These are phyloP conservation scores for Yamagishiella unicocca DNA, from an alignment of 139 green algal genomes.

Conservation along the genomic window DNA sequence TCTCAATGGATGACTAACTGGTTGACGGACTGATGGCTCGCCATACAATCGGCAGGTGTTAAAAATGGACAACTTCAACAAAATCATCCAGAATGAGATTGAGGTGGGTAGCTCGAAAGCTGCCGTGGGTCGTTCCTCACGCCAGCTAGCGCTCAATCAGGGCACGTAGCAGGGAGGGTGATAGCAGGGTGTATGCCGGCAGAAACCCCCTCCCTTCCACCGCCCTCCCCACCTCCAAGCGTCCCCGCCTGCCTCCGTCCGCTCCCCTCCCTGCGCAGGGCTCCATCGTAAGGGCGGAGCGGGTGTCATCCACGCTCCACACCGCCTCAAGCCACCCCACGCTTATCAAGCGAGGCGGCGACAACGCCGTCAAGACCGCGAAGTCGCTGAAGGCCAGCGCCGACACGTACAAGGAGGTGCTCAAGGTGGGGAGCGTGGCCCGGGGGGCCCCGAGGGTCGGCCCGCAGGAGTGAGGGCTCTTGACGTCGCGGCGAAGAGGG, in stretches of 20 bases:
- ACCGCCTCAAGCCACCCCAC: neutral
- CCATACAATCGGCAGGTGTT: neutral
- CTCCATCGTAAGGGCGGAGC: neutral
- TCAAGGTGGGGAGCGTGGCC: neutral
- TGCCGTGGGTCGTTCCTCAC: too few relatives aligned
- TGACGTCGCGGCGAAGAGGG: too few relatives aligned
- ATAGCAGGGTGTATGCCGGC: too few relatives aligned
- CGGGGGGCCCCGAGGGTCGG: too few relatives aligned
- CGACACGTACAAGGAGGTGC: neutral
- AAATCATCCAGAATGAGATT: neutral
- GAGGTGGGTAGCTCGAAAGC: neutral
- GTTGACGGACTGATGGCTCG: too few relatives aligned
- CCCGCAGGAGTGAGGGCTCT: too few relatives aligned
- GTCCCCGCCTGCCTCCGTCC: neutral
- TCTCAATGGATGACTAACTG: too few relatives aligned
- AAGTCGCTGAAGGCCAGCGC: neutral
- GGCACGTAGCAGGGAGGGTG: too few relatives aligned
- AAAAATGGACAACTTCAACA: neutral
- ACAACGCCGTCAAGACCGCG: neutral
- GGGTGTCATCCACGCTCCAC: neutral
- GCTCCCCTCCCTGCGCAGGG: neutral
- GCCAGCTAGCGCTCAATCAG: too few relatives aligned
- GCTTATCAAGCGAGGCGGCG: neutral
- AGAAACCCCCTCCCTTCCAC: neutral
- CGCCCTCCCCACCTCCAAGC: neutral